These are phyloP conservation scores for Verticillium nubilum DNA, from an alignment of 2,329 filamentous ascomycete genomes.

Conservation along the genomic window DNA sequence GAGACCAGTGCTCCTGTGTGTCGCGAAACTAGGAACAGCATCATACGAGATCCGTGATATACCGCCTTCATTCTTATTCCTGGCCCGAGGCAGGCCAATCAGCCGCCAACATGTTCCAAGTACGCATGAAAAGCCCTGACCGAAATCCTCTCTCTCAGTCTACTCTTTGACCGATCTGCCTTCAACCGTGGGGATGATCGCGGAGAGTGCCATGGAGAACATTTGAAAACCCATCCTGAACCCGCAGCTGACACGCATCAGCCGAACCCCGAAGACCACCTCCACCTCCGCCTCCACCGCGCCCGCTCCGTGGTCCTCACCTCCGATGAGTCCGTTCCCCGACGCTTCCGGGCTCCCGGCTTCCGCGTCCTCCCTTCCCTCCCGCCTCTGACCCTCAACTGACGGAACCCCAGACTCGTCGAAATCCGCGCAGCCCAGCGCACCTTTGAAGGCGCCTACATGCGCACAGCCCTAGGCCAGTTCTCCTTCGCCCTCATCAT, in stretches of 20 bases:
- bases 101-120: constrained; percentile 24
- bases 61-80: no score
- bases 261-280: constrained; percentile 65
- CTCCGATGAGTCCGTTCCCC: constrained; percentile 56
- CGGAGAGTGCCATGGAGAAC: background rate
- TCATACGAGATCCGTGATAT: no score
- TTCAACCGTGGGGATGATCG: background rate
- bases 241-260: constrained; percentile 22
- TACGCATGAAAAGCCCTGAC: constrained; percentile 3
- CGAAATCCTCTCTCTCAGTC: no score
- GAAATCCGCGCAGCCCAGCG: constrained; percentile 92
- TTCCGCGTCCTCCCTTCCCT: background rate
- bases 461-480: constrained; percentile 88
- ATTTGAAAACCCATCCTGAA: background rate
- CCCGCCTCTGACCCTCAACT: background rate
- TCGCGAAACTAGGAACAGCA: no score
- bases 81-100: constrained; percentile 18
- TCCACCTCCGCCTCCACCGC: constrained; percentile 76
- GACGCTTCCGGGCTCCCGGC: background rate
- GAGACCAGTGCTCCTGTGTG: no score
- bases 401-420: constrained; percentile 54
- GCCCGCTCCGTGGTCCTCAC: constrained; percentile 80
- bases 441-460: constrained; percentile 95
- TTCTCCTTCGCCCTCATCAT: constrained; percentile 95
- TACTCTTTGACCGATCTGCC: no score